Evolutionary conservation across 2,329 filamentous ascomycete genomes (phyloP), one percentile per base, ranked within the genome.

Genomic region (Neofusicoccum sp.): DNA sequence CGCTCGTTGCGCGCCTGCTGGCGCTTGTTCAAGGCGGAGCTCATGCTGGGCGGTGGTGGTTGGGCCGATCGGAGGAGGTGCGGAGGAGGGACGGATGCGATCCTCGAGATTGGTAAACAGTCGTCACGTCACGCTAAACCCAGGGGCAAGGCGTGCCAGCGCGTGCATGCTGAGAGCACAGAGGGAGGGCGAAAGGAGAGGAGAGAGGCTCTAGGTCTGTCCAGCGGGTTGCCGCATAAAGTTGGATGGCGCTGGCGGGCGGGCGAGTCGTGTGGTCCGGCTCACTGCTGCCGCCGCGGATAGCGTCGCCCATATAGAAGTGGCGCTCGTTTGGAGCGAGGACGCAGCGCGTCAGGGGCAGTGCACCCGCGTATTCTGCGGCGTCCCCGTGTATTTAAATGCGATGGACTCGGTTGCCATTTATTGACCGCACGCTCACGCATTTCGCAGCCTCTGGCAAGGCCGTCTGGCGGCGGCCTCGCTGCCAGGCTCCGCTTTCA

Each of bases 1-100:
- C 92, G 92, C 82, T 99, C 95, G 78, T 99, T 97, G 79, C 95
- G 93, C 83, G 91, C 92, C 84, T 97, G 94, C 81, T 97, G 92
- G 79, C 95, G 92, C 85, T 98, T 99, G 83, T 89, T 97, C 76
- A 96, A 83, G 48, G 87, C 83, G 62, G 85, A 84, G 63, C 91
- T 85, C 91, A 93, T 95, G 66, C 64, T 70, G 54, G 47, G 6
- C 12, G 22, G 31, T 43, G 54, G 54, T 48, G 62, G 37, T 48
- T 48, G 48, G 54, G 47, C 37, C 14, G 62, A 47, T 52, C 56
- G 62, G 62, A 44, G 45, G 56, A 54, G 48, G 47, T 28, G 43
- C 49, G 62, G 56, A 45, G 56, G 56, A 54, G 47, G 47, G 49
- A 56, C 61, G 62, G 62, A 56, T 44, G 47, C 36, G 62, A 47